Conservation (phyloP, 1,284 basidiomycete species). For the Blastosporella zonata region DNA sequence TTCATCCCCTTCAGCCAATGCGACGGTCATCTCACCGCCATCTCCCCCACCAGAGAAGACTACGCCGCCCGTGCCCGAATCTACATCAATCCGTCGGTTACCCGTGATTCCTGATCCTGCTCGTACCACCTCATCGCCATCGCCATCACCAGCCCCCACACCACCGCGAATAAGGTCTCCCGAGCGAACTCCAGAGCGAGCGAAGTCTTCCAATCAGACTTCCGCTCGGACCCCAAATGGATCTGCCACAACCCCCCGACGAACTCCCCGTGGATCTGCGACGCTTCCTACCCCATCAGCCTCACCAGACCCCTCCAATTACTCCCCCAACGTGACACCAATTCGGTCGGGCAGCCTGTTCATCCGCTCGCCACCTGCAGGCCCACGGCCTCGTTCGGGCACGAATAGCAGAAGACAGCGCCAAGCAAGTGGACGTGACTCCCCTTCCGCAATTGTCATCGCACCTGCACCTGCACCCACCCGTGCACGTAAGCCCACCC, state of each 20-base stretch:
- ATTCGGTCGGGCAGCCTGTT: slow-evolving; percentile 8
- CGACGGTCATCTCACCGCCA: slow-evolving; percentile 2
- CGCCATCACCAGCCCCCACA: slow-evolving; percentile 5
- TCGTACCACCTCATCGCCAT: slow-evolving; percentile 4
- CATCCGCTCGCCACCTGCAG: slow-evolving; percentile 16
- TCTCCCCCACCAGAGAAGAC: background rate
- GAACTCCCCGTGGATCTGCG: slow-evolving; percentile 7
- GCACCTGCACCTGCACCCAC: slow-evolving; percentile 1
- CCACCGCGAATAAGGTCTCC: slow-evolving; percentile 4
- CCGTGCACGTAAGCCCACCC: slow-evolving; percentile 2
- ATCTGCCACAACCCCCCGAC: background rate
- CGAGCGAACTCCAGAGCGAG: slow-evolving; percentile 3
- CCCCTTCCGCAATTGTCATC: slow-evolving; percentile 7
- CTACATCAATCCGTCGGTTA: slow-evolving; percentile 12
- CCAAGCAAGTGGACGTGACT: slow-evolving; percentile 4
- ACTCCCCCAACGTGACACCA: slow-evolving; percentile 7
- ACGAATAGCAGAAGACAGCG: slow-evolving; percentile 3
- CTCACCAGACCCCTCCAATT: slow-evolving; percentile 5
- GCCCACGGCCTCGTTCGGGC: slow-evolving; percentile 16
- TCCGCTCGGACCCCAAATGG: background rate
- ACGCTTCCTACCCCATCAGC: slow-evolving; percentile 3
- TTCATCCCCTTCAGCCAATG: slow-evolving; percentile 5
- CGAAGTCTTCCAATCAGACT: background rate
- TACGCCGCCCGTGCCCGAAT: slow-evolving; percentile 2
- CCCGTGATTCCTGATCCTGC: slow-evolving; percentile 14